Evolutionary conservation across 306 rosid genomes (phyloP), one percentile per base, ranked within the genome.

Genomic region (Trifolium fragiferum): DNA sequence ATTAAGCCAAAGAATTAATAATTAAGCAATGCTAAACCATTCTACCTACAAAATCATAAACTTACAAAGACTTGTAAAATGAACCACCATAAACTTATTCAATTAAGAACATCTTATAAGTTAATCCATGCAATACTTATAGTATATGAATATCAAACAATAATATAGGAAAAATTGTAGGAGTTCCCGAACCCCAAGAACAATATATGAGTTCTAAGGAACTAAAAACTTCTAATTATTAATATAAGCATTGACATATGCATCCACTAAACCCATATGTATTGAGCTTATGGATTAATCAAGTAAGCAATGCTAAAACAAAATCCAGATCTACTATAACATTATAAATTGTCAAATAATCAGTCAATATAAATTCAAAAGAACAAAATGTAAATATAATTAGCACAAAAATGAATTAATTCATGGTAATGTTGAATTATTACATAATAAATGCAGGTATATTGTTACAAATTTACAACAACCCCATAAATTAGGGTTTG

Each of bases 161-260:
- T 41, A 41, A 11, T 23, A 2, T 1, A 2, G 1, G 25, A 2
- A 8, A 27, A 27, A 63, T 27, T 65, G 66, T 71, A 38, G 53
- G 76, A 71, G 76, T 71, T 71, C 76, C 76, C 76, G 76, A 55
- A 71, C 76, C 66, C 51, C 66, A 71, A 54, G 66, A 54, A 71
- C 76, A 37, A 71, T 71, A 37, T 3, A 20, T 2, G n/a, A 71
- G 65, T 21, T 37, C 53, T 21, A 44, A 21, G 35, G 66, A 19
- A 71, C 76, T 71, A 71, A 71, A 71, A 71, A 55, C 50, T 41
- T 53, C 70, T 11, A 3, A 37, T 54, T 1, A 38, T 71, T 44
- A 13, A 70, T 70, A 54, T 70, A 70, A 54, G 75, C 75, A 70
- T 70, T 37, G 75, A 59, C 10, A 59, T 1, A 54, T 8, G 15